Conservation (phyloP, 2,329 filamentous ascomycete genomes). For the Balansia obtecta region DNA sequence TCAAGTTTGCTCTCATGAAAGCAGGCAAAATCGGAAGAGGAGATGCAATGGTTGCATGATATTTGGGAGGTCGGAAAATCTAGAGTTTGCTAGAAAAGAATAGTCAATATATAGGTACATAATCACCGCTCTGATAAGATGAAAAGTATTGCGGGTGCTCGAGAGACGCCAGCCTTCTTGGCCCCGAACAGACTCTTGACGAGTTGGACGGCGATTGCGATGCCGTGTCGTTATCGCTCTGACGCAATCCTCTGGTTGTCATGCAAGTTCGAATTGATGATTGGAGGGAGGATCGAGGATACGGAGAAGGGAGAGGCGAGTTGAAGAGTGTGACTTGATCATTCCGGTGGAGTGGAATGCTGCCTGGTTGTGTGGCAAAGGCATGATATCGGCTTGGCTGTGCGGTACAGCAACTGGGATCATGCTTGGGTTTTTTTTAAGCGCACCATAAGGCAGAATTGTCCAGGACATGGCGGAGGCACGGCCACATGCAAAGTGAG, state of each 20-base stretch:
- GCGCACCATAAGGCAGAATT: not conserved
- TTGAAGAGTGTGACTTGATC: not conserved
- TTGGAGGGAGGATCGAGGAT: constrained; percentile 34
- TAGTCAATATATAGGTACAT: not conserved
- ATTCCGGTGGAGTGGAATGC: constrained; percentile 35
- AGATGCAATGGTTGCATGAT: not conserved
- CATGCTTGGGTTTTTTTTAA: constrained; percentile 22
- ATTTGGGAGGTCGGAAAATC: not conserved
- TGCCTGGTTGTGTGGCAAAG: constrained; percentile 38
- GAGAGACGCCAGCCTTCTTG: not conserved
- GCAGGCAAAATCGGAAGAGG: not conserved
- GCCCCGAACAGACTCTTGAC: not conserved
- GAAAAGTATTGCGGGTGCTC: not conserved
- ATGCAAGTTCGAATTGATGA: constrained; percentile 36
- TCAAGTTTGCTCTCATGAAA: not conserved
- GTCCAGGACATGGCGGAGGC: not conserved
- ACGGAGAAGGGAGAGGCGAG: not conserved
- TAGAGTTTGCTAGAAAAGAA: not conserved
- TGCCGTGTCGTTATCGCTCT: too few relatives aligned
- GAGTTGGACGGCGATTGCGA: not conserved
- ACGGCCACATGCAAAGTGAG: not conserved
- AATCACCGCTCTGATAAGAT: too few relatives aligned
- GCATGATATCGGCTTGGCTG: constrained; percentile 42
- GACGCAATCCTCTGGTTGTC: too few relatives aligned
- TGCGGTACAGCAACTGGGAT: constrained; percentile 33